These are phyloP conservation scores for Boletus vermiculosoides DNA, from an alignment of 768 basidiomycete genomes.

Conservation along the genomic window DNA sequence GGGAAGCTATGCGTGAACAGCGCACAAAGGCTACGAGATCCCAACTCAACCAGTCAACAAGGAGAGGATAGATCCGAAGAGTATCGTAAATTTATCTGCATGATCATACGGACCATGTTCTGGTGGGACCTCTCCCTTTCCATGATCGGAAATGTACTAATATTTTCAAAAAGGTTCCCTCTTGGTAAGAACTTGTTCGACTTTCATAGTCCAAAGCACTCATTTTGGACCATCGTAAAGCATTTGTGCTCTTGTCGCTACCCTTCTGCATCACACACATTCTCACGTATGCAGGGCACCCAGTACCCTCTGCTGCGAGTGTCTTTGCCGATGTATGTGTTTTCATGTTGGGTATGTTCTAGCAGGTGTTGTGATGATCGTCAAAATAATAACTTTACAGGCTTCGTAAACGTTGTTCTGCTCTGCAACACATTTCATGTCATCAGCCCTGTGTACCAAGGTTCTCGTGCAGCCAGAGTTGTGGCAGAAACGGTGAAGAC, in stretches of 20 bases:
- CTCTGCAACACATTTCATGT: constrained; percentile 68
- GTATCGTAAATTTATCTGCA: constrained; percentile 59
- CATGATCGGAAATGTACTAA: constrained; percentile 7
- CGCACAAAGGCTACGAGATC: constrained; percentile 50
- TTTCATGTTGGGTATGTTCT: constrained; percentile 52
- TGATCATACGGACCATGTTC: constrained; percentile 66
- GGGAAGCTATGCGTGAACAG: constrained; percentile 52
- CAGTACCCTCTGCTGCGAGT: constrained; percentile 44
- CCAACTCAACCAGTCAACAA: constrained; percentile 47
- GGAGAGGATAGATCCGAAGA: constrained; percentile 44
- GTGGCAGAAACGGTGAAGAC: constrained; percentile 14
- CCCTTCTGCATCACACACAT: constrained; percentile 57
- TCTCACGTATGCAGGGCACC: constrained; percentile 46
- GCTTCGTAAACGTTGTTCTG: constrained; percentile 62
- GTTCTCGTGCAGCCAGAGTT: constrained; percentile 6
- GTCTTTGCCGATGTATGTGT: constrained; percentile 53
- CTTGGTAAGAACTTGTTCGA: constrained; percentile 44
- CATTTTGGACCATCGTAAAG: constrained; percentile 34
- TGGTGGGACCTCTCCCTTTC: constrained; percentile 47
- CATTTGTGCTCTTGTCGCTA: constrained; percentile 56
- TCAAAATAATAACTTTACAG: constrained; percentile 35
- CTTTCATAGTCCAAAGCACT: not conserved
- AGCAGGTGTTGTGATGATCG: not conserved
- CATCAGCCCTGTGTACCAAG: constrained; percentile 51
- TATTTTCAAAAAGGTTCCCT: constrained; percentile 47